These are phyloP conservation scores for Starmerella stellata DNA, from an alignment of 805 yeast species.

Conservation along the genomic window DNA sequence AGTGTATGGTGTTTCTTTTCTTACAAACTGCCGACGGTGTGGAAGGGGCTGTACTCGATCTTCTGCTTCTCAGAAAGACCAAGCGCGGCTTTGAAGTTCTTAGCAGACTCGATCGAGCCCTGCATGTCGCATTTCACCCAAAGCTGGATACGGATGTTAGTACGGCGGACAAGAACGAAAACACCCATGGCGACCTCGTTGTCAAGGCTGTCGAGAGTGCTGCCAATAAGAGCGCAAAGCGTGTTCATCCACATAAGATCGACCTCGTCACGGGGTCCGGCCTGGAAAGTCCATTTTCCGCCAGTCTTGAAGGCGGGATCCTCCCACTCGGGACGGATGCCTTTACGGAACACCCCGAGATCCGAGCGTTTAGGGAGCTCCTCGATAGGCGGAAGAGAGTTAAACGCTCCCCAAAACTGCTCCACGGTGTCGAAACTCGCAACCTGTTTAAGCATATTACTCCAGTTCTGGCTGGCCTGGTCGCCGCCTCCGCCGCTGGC, in stretches of 20 bases:
- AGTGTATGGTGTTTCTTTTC: too few relatives aligned
- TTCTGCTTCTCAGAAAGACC: conserved; percentile 49
- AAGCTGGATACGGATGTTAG: conserved; percentile 57
- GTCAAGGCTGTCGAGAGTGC: conserved; percentile 66
- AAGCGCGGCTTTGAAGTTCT: conserved; percentile 69
- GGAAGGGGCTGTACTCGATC: conserved; percentile 64
- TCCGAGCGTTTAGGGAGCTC: conserved; percentile 85
- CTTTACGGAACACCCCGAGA: conserved; percentile 86
- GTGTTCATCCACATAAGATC: conserved; percentile 70
- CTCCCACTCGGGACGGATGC: conserved; percentile 97
- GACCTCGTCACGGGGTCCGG: conserved; percentile 34
- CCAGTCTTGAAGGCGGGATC: conserved; percentile 73
- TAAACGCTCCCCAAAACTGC: conserved; percentile 96
- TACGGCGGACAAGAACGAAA: conserved; percentile 73
- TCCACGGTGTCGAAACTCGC: conserved; percentile 87
- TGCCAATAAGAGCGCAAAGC: conserved; percentile 79
- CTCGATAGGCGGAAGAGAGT: conserved; percentile 78
- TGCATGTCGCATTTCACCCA: conserved; percentile 67
- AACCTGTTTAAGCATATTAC: conserved; percentile 79
- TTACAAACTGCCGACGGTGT: conserved; percentile 13
- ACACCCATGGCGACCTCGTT: conserved; percentile 76
- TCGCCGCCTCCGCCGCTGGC: conserved; percentile 35
- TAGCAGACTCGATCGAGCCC: conserved; percentile 52
- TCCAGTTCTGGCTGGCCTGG: conserved; percentile 55
- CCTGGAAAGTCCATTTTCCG: conserved; percentile 82